phyloP scores from a whole-genome alignment of 1,284 basidiomycete species.

The Ganoderma leucocontextum region DNA sequence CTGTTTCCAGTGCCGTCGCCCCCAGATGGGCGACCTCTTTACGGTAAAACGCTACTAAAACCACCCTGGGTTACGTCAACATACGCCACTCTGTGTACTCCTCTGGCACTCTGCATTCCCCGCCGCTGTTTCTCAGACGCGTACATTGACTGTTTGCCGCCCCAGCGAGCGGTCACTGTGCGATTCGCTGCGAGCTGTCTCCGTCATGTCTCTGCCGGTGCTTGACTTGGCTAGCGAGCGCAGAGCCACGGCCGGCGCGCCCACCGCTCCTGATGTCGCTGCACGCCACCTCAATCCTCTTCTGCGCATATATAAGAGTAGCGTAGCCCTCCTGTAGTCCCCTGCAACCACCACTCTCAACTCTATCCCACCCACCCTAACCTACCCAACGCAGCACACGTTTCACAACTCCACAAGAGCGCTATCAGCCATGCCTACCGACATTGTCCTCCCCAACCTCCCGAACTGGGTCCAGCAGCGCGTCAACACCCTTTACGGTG shows the following conservation, averaged over 20 bases:
- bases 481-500: slow-evolving; percentile 44
- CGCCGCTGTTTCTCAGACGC: background rate
- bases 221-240: background rate
- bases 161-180: background rate
- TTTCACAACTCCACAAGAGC: background rate
- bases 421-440: slow-evolving; percentile 31
- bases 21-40: background rate
- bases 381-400: background rate
- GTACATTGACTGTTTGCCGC: slow-evolving; percentile 1
- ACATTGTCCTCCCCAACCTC: slow-evolving; percentile 45
- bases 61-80: background rate
- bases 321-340: background rate
- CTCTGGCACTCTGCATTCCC: background rate
- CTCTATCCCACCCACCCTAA: background rate
- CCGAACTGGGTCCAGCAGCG: slow-evolving; percentile 45
- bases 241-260: background rate
- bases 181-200: background rate
- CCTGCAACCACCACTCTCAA: background rate
- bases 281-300: background rate
- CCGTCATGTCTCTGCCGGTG: background rate
- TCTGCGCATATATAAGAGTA: background rate
- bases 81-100: background rate
- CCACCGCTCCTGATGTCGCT: background rate
- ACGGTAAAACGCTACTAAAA: background rate
- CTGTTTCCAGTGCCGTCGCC: background rate